A percentile compares a stretch with the other conserved stretches of the same genome.
phyloP scores from a whole-genome alignment of 1,139 yeast species.

The Magnusiomyces suaveolens region DNA sequence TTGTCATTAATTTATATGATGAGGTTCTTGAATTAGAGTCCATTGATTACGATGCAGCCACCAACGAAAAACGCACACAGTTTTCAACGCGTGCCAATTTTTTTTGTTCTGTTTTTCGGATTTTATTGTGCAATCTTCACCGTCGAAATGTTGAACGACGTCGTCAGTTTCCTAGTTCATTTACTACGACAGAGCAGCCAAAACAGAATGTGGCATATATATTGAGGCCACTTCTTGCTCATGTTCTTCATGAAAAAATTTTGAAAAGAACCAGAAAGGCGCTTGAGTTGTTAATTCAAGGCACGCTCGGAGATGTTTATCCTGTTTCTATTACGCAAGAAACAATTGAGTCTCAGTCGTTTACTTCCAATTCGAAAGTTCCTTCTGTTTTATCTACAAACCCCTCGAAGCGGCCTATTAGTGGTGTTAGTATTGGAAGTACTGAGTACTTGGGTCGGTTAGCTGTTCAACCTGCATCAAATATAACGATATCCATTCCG shows the following conservation, averaged over 20 bases:
- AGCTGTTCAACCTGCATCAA: constrained; percentile 26
- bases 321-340: constrained; percentile 7
- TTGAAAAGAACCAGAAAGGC: constrained; percentile 39
- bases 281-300: constrained; percentile 35
- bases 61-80: constrained; percentile 2
- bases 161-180: constrained; percentile 28
- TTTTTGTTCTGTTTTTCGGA: constrained; percentile 43
- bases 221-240: constrained; percentile 59
- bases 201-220: constrained; percentile 42
- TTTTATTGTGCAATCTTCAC: constrained; percentile 54
- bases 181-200: constrained; percentile 22
- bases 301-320: constrained; percentile 21
- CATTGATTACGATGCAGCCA: constrained; percentile 31
- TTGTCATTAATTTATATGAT: constrained; percentile 54
- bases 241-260: constrained; percentile 52
- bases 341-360: not conserved
- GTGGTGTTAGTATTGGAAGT: constrained; percentile 5
- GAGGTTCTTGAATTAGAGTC: constrained; percentile 64
- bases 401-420: constrained; percentile 13
- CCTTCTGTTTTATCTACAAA: not conserved
- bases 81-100: constrained; percentile 39
- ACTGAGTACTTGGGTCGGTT: constrained; percentile 22
- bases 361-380: not conserved
- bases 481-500: constrained; percentile 14
- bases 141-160: constrained; percentile 42